A percentile compares a stretch with the other conserved stretches of the same genome.
Evolutionary conservation across 1,284 basidiomycete species (phyloP).

Genomic region (Phellinidium pouzarii): DNA sequence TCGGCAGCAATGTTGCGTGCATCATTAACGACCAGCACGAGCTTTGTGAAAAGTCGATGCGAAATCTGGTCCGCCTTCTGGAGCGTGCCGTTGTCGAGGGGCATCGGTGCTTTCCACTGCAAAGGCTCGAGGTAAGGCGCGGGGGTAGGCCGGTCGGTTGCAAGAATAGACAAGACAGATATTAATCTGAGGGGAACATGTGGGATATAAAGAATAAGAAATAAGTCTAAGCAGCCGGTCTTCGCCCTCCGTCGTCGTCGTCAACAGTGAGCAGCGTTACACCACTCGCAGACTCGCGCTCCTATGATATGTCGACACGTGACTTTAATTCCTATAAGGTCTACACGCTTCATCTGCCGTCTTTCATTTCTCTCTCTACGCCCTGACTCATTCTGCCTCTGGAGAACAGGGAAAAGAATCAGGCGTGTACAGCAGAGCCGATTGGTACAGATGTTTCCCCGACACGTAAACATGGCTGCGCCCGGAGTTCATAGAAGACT

Average conservation of each 20-base stretch:
- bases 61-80: conserved; percentile 74
- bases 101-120: background rate
- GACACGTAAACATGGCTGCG: background rate
- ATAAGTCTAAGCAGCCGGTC: conserved; percentile 3
- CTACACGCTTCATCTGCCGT: background rate
- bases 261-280: background rate
- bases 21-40: conserved; percentile 63
- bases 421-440: background rate
- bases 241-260: conserved; percentile 1
- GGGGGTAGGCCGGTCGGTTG: background rate
- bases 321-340: background rate
- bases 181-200: conserved; percentile 8
- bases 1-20: conserved; percentile 49
- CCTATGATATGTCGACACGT: background rate
- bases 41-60: conserved; percentile 71
- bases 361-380: too few relatives aligned
- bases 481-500: too few relatives aligned
- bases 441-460: background rate
- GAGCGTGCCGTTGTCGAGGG: background rate
- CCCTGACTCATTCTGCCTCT: too few relatives aligned
- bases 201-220: conserved; percentile 5
- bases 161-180: conserved; percentile 1
- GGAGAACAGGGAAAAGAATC: too few relatives aligned
- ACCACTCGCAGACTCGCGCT: background rate
- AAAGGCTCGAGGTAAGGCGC: background rate